These are phyloP conservation scores for Naganishia vaughanmartiniae DNA, from an alignment of 768 basidiomycete genomes.

Conservation along the genomic window DNA sequence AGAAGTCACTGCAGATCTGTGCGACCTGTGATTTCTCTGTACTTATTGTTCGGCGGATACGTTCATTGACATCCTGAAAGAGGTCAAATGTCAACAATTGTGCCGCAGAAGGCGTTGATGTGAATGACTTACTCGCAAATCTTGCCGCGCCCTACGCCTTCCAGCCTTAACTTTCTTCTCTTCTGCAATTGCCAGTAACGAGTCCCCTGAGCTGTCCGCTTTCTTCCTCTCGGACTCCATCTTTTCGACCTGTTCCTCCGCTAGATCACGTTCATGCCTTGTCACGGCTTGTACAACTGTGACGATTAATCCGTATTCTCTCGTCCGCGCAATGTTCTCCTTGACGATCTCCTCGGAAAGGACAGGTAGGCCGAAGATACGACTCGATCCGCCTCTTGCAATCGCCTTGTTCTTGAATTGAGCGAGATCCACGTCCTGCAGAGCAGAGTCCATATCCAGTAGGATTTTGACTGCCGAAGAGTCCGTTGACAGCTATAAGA, in stretches of 20 bases:
- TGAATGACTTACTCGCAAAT: conserved; percentile 6
- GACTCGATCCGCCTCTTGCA: neutral
- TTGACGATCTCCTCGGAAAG: conserved; percentile 15
- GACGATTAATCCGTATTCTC: conserved; percentile 15
- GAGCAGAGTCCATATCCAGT: conserved; percentile 17
- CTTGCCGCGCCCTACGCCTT: conserved; percentile 21
- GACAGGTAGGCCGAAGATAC: conserved; percentile 3
- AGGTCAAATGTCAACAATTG: neutral
- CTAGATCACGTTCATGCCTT: conserved; percentile 14
- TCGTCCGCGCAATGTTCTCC: conserved; percentile 10
- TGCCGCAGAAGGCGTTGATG: no score
- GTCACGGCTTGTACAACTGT: conserved; percentile 18
- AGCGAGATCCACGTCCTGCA: conserved; percentile 9
- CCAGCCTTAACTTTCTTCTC: conserved; percentile 18
- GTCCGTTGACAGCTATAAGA: neutral
- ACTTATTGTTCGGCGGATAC: conserved; percentile 10
- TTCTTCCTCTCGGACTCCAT: conserved; percentile 11
- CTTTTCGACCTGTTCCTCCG: conserved; percentile 14
- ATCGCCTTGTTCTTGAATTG: neutral
- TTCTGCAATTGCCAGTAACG: conserved; percentile 3
- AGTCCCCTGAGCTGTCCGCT: conserved; percentile 7
- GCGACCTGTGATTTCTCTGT: conserved; percentile 14
- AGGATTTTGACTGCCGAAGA: conserved; percentile 14
- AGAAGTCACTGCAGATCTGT: conserved; percentile 15
- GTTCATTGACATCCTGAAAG: conserved; percentile 11